A percentile compares a stretch with the other conserved stretches of the same genome.
Evolutionary conservation across 805 yeast species (phyloP).

Genomic region (Wickerhamomyces chaumierensis): DNA sequence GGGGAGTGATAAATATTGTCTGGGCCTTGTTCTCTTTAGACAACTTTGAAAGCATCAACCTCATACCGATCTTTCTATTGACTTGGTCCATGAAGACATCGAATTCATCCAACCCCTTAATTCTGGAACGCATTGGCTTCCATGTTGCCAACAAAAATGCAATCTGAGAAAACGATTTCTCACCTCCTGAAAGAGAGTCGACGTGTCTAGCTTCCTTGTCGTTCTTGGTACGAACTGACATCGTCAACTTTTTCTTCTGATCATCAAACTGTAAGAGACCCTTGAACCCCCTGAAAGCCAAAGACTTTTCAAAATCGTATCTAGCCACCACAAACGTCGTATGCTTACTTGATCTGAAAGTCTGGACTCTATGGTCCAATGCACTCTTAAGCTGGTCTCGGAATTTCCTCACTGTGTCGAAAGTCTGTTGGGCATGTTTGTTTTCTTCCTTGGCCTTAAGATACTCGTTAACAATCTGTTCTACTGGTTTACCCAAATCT

Average conservation of each 20-base stretch:
- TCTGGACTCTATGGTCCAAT: slow-evolving; percentile 29
- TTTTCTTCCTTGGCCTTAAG: slow-evolving; percentile 30
- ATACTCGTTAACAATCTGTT: slow-evolving; percentile 39
- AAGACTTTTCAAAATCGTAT: slow-evolving; percentile 44
- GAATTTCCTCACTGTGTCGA: slow-evolving; percentile 23
- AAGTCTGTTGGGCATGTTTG: slow-evolving; percentile 30
- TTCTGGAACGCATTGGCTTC: slow-evolving; percentile 81
- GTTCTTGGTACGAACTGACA: slow-evolving; percentile 51
- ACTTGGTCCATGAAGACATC: slow-evolving; percentile 97
- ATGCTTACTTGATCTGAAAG: slow-evolving; percentile 28
- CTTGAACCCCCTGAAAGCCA: slow-evolving; percentile 57
- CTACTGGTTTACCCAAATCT: slow-evolving; percentile 42
- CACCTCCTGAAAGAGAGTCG: slow-evolving; percentile 91
- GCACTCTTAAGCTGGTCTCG: slow-evolving; percentile 25
- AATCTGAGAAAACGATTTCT: slow-evolving; percentile 87
- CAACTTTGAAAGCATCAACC: slow-evolving; percentile 59
- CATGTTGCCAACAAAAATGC: slow-evolving; percentile 82
- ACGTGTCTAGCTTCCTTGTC: slow-evolving; percentile 55
- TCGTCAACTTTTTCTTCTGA: slow-evolving; percentile 34
- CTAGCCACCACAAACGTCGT: slow-evolving; percentile 38
- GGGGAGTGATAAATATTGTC: slow-evolving; percentile 89
- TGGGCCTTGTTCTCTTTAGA: slow-evolving; percentile 59
- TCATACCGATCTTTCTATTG: slow-evolving; percentile 71
- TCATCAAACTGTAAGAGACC: slow-evolving; percentile 64
- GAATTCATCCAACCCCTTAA: slow-evolving; percentile 89